Base-by-base conservation (phyloP, 2,329 filamentous ascomycete species). In the Botrytis sinoallii region DNA sequence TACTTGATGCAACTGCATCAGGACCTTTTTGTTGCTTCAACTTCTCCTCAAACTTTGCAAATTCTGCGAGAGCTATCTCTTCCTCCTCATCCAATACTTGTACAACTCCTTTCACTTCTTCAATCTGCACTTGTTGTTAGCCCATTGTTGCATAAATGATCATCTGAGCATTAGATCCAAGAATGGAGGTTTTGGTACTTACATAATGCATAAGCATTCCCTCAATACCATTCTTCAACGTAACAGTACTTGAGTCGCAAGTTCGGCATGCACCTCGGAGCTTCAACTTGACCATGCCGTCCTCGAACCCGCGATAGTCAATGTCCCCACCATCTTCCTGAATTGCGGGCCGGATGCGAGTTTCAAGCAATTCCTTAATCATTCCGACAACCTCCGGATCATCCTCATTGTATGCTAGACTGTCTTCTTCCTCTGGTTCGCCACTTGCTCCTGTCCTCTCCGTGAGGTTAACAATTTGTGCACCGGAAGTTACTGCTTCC, bases 321-420 rank as follows among this genome's bases (percentile, higher is more conserved):
- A 99, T 98, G 82, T 99, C 96, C 64, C 96, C 96, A 66, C 96
- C 96, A 78, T 99, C 96, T 82, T 98, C 96, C 83, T 98, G 96
- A 76, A 99, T 99, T 1, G 95, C 93, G 0, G 96, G 96, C 61
- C 96, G 88, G 80, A 99, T 97, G 75, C 96, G 88, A 40, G 96
- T 99, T 84, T 99, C 96, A 52, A 99, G 86, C 46, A 99, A 85
- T 84, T 99, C 96, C 85, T 98, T 97, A 84, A 99, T 98, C 96
- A 98, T 98, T 74, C 94, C 92, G 14, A 99, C 92, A 18, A 98
- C 93, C 84, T 99, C 96, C 77, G 91, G 92, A 82, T 99, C 96
- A 76, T 97, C 91, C 81, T 97, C 94, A 79, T 95, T 91, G 82
- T 95, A 97, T 35, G 89, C 89, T 70, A 97, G 85, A 75, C 89